Conservation (phyloP, 2,329 filamentous ascomycete species). For the Cercospora zeae-maydis region DNA sequence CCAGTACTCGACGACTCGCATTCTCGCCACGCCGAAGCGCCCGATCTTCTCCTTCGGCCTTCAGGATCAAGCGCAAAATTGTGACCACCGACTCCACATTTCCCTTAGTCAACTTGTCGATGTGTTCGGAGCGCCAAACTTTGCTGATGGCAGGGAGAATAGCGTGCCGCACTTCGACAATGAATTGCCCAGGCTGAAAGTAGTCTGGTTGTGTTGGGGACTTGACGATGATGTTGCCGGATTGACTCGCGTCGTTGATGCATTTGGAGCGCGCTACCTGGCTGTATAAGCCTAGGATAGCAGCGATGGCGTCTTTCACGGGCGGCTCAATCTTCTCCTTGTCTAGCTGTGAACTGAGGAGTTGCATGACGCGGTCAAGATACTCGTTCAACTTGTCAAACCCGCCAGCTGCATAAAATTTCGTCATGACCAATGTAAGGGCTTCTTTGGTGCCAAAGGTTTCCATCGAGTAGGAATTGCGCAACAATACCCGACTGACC, state of each 20-base stretch:
- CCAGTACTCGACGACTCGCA: slow-evolving; percentile 46
- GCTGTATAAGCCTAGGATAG: slow-evolving; percentile 78
- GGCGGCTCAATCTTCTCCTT: slow-evolving; percentile 18
- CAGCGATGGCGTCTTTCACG: slow-evolving; percentile 56
- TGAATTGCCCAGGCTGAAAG: slow-evolving; percentile 68
- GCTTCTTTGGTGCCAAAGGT: slow-evolving; percentile 31
- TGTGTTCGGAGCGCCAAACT: slow-evolving; percentile 80
- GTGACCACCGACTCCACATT: slow-evolving; percentile 78
- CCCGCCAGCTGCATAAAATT: slow-evolving; percentile 79
- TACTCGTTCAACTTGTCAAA: slow-evolving; percentile 65
- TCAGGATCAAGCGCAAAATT: slow-evolving; percentile 73
- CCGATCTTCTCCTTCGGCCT: slow-evolving; percentile 69
- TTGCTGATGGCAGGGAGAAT: slow-evolving; percentile 71
- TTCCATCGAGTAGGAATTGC: slow-evolving; percentile 28
- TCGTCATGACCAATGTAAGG: slow-evolving; percentile 72
- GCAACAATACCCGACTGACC: slow-evolving; percentile 27
- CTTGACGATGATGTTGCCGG: slow-evolving; percentile 51
- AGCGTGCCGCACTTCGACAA: slow-evolving; percentile 79
- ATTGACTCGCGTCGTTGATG: slow-evolving; percentile 71
- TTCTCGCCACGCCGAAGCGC: slow-evolving; percentile 63
- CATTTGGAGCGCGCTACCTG: slow-evolving; percentile 73
- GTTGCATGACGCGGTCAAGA: slow-evolving; percentile 29
- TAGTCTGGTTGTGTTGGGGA: slow-evolving; percentile 52
- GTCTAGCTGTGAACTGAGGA: slow-evolving; percentile 43
- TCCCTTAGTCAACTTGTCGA: slow-evolving; percentile 73